phyloP scores from a whole-genome alignment of 768 basidiomycete species.

The Suillus brevipes region DNA sequence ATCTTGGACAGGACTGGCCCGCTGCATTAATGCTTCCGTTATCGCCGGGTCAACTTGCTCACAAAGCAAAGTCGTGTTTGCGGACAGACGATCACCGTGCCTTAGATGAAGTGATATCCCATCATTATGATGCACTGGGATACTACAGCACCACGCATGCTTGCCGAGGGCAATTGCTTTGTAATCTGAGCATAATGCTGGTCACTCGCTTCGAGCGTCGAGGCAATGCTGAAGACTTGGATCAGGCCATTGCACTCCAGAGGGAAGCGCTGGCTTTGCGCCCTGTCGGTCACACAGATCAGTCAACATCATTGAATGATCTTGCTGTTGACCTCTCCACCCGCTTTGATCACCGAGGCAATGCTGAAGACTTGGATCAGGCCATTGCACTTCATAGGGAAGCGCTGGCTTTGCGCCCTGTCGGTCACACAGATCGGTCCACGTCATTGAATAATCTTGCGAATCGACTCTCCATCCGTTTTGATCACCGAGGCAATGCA shows the following conservation, averaged over 20 bases:
- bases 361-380: neutral
- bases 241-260: neutral
- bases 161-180: neutral
- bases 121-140: neutral
- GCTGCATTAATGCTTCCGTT: neutral
- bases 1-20: neutral
- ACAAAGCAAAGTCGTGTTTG: neutral
- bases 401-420: neutral
- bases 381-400: neutral
- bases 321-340: neutral
- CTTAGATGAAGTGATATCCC: neutral
- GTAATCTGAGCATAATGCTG: neutral
- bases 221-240: neutral
- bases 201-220: rapidly evolving
- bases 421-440: neutral
- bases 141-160: neutral
- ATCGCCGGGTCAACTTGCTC: neutral
- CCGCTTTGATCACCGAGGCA: neutral
- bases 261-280: neutral
- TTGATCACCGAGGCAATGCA: neutral
- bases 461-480: no score
- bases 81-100: neutral
- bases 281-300: neutral
- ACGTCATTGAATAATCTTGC: neutral
- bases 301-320: neutral